Base-by-base conservation (phyloP, 1,139 yeast genomes). In the Kodamaea sp. region DNA sequence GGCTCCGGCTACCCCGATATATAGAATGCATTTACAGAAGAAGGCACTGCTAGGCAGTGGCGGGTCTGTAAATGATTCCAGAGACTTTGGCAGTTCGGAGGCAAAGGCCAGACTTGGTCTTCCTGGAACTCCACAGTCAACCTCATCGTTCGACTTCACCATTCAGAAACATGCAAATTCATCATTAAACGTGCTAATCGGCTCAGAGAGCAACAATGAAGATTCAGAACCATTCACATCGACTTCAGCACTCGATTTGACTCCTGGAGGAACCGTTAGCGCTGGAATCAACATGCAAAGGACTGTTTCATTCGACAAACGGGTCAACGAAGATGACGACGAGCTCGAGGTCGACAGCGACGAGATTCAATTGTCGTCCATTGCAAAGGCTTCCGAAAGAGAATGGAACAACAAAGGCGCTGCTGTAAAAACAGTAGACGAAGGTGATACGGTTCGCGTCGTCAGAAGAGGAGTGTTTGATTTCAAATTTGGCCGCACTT, bases 401-500 rank as follows among this genome's bases (percentile, higher is more conserved):
- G 55, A 57, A n/a, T 69, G 74, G 75, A 50, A 47, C 25, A 60
- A 61, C 24, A 54, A 52, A 34, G 74, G 75, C 2, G 69, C 73
- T n/a, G 75, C 76, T 1, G 55, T 58, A 10, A 53, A 54, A 33
- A 49, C 46, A n/a, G 44, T 63, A 0, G 30, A 35, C 8, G 38
- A 36, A 6, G 57, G 55, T 11, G 54, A 48, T 4, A 30, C 37
- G 27, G 37, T 41, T 23, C 53, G 55, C 35, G 50, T 69, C 6
- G 63, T 71, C 25, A 78, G 78, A 53, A 71, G 87, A 53, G 74
- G 84, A 15, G 96, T 90, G 2, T 75, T 76, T 47, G 98, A 92
- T 63, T 94, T 90, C 62, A 80, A 81, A 47, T 89, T 92, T 55
- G 92, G 95, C 27, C 81, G 84, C 39, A 79, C 83, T 41, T 74